Evolutionary conservation across 176 grass and related monocot species (phyloP).

Genomic region (bread wheat (Triticum aestivum)): IWGSC_CS_RefSeq_v2.1 NC_057808.1:502516273-502516772

Average conservation of each 20-base stretch:
- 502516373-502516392: neutral
- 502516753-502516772: constrained; percentile 66
- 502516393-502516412: neutral
- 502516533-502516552: neutral
- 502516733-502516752: constrained; percentile 70
- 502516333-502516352: neutral
- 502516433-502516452: neutral
- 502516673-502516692: constrained; percentile 72
- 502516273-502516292: constrained; percentile 81
- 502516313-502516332: neutral
- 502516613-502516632: neutral
- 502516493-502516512: neutral
- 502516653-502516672: constrained; percentile 74
- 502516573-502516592: neutral
- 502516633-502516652: constrained; percentile 22
- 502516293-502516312: constrained; percentile 23
- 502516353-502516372: neutral
- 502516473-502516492: neutral
- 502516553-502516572: neutral
- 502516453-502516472: neutral
- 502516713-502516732: constrained; percentile 79
- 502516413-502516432: neutral
- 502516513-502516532: neutral
- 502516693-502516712: constrained; percentile 75
- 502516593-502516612: neutral